phyloP scores from a whole-genome alignment of 2,329 filamentous ascomycete genomes.

The Chaetomium sp. region DNA sequence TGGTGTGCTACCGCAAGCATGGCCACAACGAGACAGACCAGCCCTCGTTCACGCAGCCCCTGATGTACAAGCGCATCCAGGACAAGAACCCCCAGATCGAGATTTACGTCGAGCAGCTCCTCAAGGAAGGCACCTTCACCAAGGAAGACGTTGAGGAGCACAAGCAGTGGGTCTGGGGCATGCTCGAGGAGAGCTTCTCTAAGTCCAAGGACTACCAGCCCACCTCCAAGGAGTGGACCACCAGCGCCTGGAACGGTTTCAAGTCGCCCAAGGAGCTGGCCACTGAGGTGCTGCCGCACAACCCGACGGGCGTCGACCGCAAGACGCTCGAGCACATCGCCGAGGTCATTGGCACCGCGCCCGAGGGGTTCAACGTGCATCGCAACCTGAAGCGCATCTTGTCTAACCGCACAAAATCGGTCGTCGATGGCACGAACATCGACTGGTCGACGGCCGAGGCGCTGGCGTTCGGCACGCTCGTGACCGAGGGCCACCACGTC shows the following conservation, averaged over 20 bases:
- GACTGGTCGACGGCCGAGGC: slow-evolving; percentile 98
- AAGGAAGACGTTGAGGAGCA: slow-evolving; percentile 98
- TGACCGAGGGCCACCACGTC: slow-evolving; percentile 91
- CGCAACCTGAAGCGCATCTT: slow-evolving; percentile 97
- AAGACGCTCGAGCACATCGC: slow-evolving; percentile 76
- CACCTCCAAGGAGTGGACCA: slow-evolving; percentile 95
- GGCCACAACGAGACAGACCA: slow-evolving; percentile 99
- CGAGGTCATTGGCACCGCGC: slow-evolving; percentile 67
- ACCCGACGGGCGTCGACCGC: slow-evolving; percentile 71
- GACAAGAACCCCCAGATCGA: slow-evolving; percentile 79
- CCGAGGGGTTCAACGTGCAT: slow-evolving; percentile 83
- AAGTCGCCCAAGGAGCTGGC: slow-evolving; percentile 98
- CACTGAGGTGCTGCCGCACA: slow-evolving; percentile 86
- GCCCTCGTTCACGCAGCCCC: slow-evolving; percentile 96
- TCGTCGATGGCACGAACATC: slow-evolving; percentile 86
- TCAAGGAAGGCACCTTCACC: slow-evolving; percentile 89
- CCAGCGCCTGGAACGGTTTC: slow-evolving; percentile 98
- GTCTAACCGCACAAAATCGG: slow-evolving; percentile 79
- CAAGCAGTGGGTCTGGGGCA: slow-evolving; percentile 99
- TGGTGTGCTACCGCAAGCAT: slow-evolving; percentile 98
- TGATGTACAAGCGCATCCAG: slow-evolving; percentile 98
- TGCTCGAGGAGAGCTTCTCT: slow-evolving; percentile 95
- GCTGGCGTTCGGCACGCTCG: slow-evolving; percentile 85
- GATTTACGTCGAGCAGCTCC: slow-evolving; percentile 84
- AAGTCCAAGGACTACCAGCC: slow-evolving; percentile 97